A percentile compares a stretch with the other conserved stretches of the same genome.
Conservation (phyloP, 192 early-diverging fungal genomes). For the Coemansia sp. region DNA sequence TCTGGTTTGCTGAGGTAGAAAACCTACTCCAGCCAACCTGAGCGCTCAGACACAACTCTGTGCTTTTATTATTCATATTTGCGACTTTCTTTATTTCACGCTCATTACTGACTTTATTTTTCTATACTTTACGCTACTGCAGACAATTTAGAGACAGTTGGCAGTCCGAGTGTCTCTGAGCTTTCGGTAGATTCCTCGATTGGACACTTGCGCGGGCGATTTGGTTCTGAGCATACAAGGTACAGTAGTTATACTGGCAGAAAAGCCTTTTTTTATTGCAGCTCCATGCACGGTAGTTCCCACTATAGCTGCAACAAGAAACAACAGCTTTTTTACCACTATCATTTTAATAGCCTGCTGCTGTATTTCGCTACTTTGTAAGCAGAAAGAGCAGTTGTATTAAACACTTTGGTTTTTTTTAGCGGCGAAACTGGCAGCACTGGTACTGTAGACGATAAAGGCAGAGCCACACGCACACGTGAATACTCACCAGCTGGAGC, state of each 20-base stretch:
- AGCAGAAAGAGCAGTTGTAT: neutral
- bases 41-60: no score
- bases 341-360: neutral
- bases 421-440: conserved; percentile 18
- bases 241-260: conserved; percentile 18
- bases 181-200: conserved; percentile 54
- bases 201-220: conserved; percentile 28
- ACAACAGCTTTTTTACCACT: conserved; percentile 2
- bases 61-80: no score
- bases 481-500: conserved; percentile 3
- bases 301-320: conserved; percentile 7
- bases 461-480: conserved; percentile 1
- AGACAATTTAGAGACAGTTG: conserved; percentile 14
- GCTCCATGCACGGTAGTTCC: conserved; percentile 7
- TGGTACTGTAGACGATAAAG: conserved; percentile 11
- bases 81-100: no score
- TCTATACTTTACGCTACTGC: conserved; percentile 1
- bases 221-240: conserved; percentile 34
- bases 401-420: neutral
- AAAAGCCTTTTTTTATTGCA: conserved; percentile 1
- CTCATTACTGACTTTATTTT: neutral
- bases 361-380: neutral
- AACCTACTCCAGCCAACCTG: no score
- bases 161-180: conserved; percentile 48
- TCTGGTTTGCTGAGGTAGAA: no score